Evolutionary conservation across 2,329 filamentous ascomycete genomes (phyloP).

Genomic region (Alternaria sp.): DNA sequence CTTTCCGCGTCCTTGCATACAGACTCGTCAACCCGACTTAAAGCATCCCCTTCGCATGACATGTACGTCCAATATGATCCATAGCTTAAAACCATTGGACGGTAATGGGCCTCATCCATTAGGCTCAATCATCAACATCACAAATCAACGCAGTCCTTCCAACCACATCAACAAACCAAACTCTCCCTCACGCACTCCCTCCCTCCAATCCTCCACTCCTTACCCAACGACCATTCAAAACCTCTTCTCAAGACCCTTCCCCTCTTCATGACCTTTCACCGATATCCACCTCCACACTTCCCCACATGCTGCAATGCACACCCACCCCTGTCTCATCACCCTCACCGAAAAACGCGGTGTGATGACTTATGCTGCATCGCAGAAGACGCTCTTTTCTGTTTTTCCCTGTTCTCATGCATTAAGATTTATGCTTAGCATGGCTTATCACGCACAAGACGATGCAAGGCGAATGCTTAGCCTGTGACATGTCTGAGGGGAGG

Average conservation of each 20-base stretch:
- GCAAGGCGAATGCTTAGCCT: not conserved
- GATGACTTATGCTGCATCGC: not conserved
- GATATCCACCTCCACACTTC: not conserved
- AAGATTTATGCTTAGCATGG: not conserved
- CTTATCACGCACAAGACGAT: not conserved
- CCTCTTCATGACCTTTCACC: not conserved
- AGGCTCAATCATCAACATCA: too few relatives aligned
- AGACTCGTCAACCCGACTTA: too few relatives aligned
- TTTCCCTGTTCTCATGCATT: not conserved
- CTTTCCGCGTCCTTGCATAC: not conserved
- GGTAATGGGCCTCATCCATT: too few relatives aligned
- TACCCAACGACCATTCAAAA: not conserved
- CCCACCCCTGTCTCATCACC: not conserved
- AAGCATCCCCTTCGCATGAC: too few relatives aligned
- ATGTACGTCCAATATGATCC: too few relatives aligned
- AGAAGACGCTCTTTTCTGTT: not conserved
- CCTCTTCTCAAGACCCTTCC: not conserved
- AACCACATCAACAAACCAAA: not conserved
- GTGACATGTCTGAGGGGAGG: not conserved
- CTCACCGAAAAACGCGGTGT: not conserved
- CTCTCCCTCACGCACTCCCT: not conserved
- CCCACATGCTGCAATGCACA: not conserved
- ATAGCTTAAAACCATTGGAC: too few relatives aligned
- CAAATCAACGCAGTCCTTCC: not conserved
- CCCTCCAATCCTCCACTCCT: not conserved